Evolutionary conservation across 352 stramenopile genomes (phyloP), one percentile per base, ranked within the genome.

Genomic region (Phytopythium mirpurense): DNA sequence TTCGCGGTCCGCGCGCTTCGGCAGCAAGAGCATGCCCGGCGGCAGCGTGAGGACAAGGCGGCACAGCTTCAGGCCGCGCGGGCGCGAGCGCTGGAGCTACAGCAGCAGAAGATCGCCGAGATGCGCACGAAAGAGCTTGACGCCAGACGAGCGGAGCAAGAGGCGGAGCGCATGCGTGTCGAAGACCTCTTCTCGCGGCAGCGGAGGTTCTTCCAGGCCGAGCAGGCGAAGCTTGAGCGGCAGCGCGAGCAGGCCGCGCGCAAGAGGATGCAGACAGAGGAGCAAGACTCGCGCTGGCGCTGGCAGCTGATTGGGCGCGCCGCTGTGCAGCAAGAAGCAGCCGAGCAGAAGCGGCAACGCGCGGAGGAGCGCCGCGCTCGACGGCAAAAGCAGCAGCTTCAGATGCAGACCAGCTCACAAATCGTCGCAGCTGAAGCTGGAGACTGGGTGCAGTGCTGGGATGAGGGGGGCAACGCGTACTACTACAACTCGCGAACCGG

Each of bases 401-500:
- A 16, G 24, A n/a, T 55, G 18, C 65, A 57, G n/a, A 61, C 15
- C 11, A 10, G 9, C 11, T 9, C 21, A 58, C 14, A 47, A 31
- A 31, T 2, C 26, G 18, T 32, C 78, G 34, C 60, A 72, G 37
- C 53, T 62, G 29, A 29, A 70, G 8, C 46, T 65, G 21, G 57
- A 59, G 63, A 68, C 12, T 90, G 78, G 78, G 26, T 69, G n/a
- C 48, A 77, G 36, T 59, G 34, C 41, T 85, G 72, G 62, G 78
- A 90, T 43, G 54, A 62, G 26, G 40, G 56, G 11, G 72, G 74
- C 15, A 85, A 85, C 40, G 51, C 57, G 10, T 88, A 86, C 47
- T 90, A 77, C 54, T 88, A 85, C 64, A 90, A 90, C 37, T 61
- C 63, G 18, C 21, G 73, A 2, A 74, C 76, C 0, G 74, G 72